Percentiles rank a stretch among this genome's conserved stretches.
phyloP scores from a whole-genome alignment of 129 eudicot species.

The Centaurea solstitialis region DNA sequence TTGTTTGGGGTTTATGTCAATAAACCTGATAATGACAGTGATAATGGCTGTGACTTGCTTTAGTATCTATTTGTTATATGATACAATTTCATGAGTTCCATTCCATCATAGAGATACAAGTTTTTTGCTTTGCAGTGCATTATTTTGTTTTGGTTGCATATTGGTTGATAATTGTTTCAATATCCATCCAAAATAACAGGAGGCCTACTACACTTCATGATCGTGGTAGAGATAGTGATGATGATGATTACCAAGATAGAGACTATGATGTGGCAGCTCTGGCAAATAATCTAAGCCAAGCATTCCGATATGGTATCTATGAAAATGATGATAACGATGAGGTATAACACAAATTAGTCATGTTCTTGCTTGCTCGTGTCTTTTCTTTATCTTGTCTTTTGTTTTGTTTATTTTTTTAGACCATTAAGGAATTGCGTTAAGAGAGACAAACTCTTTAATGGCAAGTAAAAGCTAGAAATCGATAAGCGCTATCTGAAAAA shows the following conservation, averaged over 20 bases:
- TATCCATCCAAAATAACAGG: constrained; percentile 44
- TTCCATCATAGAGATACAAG: neutral
- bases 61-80: neutral
- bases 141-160: neutral
- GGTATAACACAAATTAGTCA: constrained; percentile 40
- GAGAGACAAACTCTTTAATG: neutral
- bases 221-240: constrained; percentile 79
- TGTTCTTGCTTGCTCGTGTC: neutral
- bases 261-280: constrained; percentile 81
- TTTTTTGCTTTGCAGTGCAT: neutral
- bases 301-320: constrained; percentile 83
- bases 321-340: constrained; percentile 84
- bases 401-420: neutral
- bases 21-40: neutral
- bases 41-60: constrained; percentile 15
- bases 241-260: constrained; percentile 80
- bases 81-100: neutral
- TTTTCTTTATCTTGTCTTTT: neutral
- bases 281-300: constrained; percentile 74
- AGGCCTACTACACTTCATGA: constrained; percentile 91
- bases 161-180: constrained; percentile 2
- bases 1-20: constrained; percentile 1
- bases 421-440: neutral
- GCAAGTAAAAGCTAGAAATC: neutral
- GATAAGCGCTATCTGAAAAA: neutral